Evolutionary conservation across 306 rosid genomes (phyloP).

Genomic region (Pterocarpus santalinus): DNA sequence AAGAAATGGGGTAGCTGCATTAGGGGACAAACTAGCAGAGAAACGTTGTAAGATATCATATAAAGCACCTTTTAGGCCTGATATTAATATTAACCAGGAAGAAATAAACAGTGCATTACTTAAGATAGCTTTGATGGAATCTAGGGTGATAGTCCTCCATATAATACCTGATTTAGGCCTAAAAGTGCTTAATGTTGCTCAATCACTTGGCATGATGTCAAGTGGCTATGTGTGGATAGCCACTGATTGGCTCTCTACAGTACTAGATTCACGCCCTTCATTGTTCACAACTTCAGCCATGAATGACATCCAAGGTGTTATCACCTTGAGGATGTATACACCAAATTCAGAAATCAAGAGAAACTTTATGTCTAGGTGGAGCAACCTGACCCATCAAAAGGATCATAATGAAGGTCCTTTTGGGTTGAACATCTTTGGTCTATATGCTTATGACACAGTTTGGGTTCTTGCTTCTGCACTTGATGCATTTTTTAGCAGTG

Average conservation of each 20-base stretch:
- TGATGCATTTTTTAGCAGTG: conserved; percentile 62
- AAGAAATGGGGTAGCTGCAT: conserved; percentile 75
- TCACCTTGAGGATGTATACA: conserved; percentile 69
- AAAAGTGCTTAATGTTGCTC: conserved; percentile 61
- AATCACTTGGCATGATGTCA: conserved; percentile 71
- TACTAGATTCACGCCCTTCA: conserved; percentile 59
- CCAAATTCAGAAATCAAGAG: conserved; percentile 68
- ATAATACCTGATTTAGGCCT: conserved; percentile 54
- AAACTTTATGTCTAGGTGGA: conserved; percentile 66
- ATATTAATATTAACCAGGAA: conserved; percentile 32
- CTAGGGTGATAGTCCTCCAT: conserved; percentile 73
- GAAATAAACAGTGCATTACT: conserved; percentile 62
- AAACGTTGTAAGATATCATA: conserved; percentile 75
- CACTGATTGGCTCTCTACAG: conserved; percentile 71
- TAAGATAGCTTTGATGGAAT: conserved; percentile 65
- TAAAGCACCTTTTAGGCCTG: conserved; percentile 59
- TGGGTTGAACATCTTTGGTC: conserved; percentile 62
- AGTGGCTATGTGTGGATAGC: conserved; percentile 86
- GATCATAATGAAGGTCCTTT: conserved; percentile 19
- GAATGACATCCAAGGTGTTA: conserved; percentile 70
- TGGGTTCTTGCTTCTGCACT: conserved; percentile 79
- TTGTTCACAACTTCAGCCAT: conserved; percentile 39
- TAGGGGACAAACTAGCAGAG: conserved; percentile 74
- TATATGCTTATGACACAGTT: conserved; percentile 83
- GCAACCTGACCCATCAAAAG: conserved; percentile 49